phyloP scores from a whole-genome alignment of 768 basidiomycete species.

The Lyophyllum atratum region DNA sequence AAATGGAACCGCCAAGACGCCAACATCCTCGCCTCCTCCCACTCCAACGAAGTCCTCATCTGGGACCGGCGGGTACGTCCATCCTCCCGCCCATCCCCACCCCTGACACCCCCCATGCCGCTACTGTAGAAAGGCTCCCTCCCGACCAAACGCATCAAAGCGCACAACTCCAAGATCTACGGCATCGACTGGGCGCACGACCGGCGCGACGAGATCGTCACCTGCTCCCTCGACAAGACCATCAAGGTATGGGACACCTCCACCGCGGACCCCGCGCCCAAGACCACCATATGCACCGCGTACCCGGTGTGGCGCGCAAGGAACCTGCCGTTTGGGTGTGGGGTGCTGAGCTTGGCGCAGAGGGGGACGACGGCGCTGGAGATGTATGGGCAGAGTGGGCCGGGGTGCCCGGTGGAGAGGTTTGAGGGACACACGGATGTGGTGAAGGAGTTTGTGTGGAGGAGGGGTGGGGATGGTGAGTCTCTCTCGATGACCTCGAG shows the following conservation, averaged over 20 bases:
- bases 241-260: conserved; percentile 83
- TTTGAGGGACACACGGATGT: conserved; percentile 92
- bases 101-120: background rate
- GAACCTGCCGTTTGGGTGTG: conserved; percentile 88
- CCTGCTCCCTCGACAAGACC: conserved; percentile 92
- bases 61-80: conserved; percentile 89
- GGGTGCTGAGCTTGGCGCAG: conserved; percentile 86
- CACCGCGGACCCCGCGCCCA: conserved; percentile 34
- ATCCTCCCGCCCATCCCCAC: background rate
- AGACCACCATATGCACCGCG: conserved; percentile 61
- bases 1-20: conserved; percentile 94
- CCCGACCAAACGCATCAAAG: conserved; percentile 71
- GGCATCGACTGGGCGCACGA: conserved; percentile 95
- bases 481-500: background rate
- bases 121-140: conserved; percentile 79
- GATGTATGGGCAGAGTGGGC: conserved; percentile 63
- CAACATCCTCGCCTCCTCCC: conserved; percentile 87
- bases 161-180: conserved; percentile 92
- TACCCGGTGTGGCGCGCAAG: conserved; percentile 97
- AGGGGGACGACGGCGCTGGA: conserved; percentile 82
- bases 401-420: conserved; percentile 57
- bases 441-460: conserved; percentile 98
- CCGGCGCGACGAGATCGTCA: conserved; percentile 76
- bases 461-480: conserved; percentile 62
- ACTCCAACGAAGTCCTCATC: conserved; percentile 82